Evolutionary conservation across 805 yeast species (phyloP).

Genomic region (Wickerhamiella kurtzmanii): DNA sequence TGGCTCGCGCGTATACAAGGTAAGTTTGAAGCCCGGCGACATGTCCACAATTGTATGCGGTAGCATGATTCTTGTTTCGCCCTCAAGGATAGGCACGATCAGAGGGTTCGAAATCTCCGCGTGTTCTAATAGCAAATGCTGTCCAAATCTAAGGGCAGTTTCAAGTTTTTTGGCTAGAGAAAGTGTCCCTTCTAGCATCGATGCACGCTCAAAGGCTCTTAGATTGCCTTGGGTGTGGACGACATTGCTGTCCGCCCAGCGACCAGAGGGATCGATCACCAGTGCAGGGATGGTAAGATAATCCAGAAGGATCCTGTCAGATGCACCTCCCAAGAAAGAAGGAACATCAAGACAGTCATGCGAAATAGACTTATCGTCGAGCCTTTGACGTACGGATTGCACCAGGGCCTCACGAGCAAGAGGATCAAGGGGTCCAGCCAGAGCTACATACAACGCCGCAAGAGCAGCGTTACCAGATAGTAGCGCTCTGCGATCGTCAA

Average conservation of each 20-base stretch:
- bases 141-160: constrained; percentile 76
- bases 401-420: constrained; percentile 29
- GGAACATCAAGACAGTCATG: constrained; percentile 22
- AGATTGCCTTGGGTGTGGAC: background rate
- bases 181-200: constrained; percentile 40
- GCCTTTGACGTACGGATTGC: constrained; percentile 25
- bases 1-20: constrained; percentile 49
- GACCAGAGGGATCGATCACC: constrained; percentile 60
- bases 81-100: constrained; percentile 45
- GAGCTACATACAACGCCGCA: constrained; percentile 46
- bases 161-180: constrained; percentile 58
- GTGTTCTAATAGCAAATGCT: constrained; percentile 55
- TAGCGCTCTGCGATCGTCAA: constrained; percentile 32
- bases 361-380: constrained; percentile 25
- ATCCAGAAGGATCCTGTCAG: constrained; percentile 40
- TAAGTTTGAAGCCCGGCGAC: constrained; percentile 48
- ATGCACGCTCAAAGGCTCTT: background rate
- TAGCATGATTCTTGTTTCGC: constrained; percentile 31
- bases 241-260: constrained; percentile 3
- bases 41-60: constrained; percentile 46
- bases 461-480: constrained; percentile 56
- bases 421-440: constrained; percentile 47
- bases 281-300: constrained; percentile 45
- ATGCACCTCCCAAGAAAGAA: constrained; percentile 21
- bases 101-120: constrained; percentile 74